Conservation (phyloP, 192 early-diverging fungal genomes). For the Rhizophagus sp. region DNA sequence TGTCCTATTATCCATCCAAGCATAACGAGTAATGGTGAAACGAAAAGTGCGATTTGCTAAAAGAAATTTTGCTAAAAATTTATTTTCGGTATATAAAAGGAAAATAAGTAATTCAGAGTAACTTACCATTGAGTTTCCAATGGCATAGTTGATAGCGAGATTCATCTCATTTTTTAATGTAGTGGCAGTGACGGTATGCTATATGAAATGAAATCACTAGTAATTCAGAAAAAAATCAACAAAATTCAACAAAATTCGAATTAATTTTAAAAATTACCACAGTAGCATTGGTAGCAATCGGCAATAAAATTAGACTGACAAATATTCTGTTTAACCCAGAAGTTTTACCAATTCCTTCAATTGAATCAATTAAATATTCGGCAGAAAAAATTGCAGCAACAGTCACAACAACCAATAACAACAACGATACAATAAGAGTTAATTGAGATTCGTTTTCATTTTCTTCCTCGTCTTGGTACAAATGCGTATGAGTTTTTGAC, state of each 20-base stretch:
- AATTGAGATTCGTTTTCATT: slow-evolving; percentile 46
- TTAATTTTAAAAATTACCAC: slow-evolving; percentile 32
- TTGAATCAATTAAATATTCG: slow-evolving; percentile 81
- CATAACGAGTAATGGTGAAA: slow-evolving; percentile 68
- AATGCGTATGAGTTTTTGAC: neutral
- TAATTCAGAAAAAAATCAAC: neutral
- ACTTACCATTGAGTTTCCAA: slow-evolving; percentile 75
- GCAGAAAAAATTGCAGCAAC: slow-evolving; percentile 76
- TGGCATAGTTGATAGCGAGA: slow-evolving; percentile 81
- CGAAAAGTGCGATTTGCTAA: slow-evolving; percentile 82
- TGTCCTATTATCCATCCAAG: slow-evolving; percentile 82
- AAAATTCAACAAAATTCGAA: neutral
- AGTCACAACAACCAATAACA: slow-evolving; percentile 62
- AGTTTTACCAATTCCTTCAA: slow-evolving; percentile 70
- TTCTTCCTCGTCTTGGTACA: neutral
- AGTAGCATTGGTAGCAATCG: slow-evolving; percentile 90
- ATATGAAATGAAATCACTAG: slow-evolving; percentile 24
- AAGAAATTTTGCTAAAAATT: no score
- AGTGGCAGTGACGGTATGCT: slow-evolving; percentile 77
- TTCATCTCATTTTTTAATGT: slow-evolving; percentile 92
- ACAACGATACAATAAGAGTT: slow-evolving; percentile 36
- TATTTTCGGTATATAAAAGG: neutral
- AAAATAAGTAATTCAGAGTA: neutral
- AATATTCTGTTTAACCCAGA: slow-evolving; percentile 77
- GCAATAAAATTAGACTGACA: slow-evolving; percentile 88